Evolutionary conservation across 192 early-diverging fungal species (phyloP), one percentile per base, ranked within the genome.

Genomic region (Rhizoclosmatium globosum): DNA sequence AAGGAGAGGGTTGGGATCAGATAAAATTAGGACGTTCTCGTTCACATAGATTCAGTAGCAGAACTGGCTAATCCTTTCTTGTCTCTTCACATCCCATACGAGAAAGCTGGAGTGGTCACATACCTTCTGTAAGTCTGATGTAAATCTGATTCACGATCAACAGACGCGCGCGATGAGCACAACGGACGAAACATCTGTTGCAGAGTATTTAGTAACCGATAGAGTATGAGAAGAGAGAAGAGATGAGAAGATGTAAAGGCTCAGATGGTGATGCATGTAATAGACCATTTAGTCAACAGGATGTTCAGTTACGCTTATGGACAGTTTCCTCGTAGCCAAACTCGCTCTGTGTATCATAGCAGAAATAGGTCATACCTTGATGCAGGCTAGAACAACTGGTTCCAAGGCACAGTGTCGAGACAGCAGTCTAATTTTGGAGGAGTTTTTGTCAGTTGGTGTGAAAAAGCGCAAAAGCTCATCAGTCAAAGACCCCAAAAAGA

Each of bases 251-350:
- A 53, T 9, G 70, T 64, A 21, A 57, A 72, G 67, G 57, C 70
- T 72, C 70, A 72, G 70, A 72, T 72, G 70, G 70, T 72, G 70
- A 72, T 72, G 70, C 70, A 72, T 72, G 70, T 72, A 72, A 38
- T 72, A 42, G 70, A 72, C 70, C 70, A 72, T 21, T 72, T 17
- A 23, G 56, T 72, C 70, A 72, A 58, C 70, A 72, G 70, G 57
- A 57, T 21, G 11, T 47, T 72, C 70, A 72, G 70, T 58, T 72
- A 50, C 0, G 7, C 4, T 57, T 72, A 72, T 72, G 70, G 70
- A 72, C 56, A 17, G 38, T 72, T 72, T 72, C 70, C 23, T 72
- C 70, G 23, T 11, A 3, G 70, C 66, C 48, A 50, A 39, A 64
- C 62, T n/a, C n/a, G n/a, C n/a, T n/a, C n/a, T n/a, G n/a, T n/a